Conservation (phyloP, 2,329 filamentous ascomycete species). For the Colletotrichum nymphaeae region DNA sequence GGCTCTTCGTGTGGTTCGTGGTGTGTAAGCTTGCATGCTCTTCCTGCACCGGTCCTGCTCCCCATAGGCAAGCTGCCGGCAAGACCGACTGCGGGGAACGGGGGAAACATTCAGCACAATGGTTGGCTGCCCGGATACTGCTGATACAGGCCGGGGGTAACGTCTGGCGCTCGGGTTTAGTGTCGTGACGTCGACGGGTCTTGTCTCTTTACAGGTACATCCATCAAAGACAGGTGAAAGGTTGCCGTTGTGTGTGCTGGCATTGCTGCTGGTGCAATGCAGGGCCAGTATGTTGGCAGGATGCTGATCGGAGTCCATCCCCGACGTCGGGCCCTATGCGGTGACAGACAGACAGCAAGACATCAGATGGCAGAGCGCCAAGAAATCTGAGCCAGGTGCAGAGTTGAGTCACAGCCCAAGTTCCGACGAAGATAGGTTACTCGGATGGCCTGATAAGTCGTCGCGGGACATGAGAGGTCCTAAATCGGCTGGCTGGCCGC, state of each 20-base stretch:
- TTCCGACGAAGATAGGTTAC: not conserved
- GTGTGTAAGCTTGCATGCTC: not conserved
- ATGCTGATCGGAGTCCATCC: not conserved
- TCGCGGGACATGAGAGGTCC: not conserved
- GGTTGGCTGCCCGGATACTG: not conserved
- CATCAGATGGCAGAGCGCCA: not conserved
- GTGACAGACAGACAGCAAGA: not conserved
- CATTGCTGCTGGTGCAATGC: not conserved
- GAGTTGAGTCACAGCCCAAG: not conserved
- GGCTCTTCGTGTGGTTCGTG: not conserved
- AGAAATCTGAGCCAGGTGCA: not conserved
- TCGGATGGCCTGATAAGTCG: not conserved
- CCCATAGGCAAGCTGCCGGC: not conserved
- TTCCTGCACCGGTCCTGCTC: not conserved
- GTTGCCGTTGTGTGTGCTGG: not conserved
- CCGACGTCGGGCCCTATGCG: not conserved
- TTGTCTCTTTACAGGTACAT: not conserved
- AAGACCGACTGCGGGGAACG: not conserved
- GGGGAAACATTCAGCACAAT: not conserved
- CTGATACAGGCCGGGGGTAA: not conserved
- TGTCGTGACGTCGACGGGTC: not conserved
- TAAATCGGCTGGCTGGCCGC: not conserved
- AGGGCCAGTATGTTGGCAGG: not conserved
- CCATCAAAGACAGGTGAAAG: not conserved
- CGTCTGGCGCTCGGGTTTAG: not conserved